Evolutionary conservation across 2,329 filamentous ascomycete genomes (phyloP), one percentile per base, ranked within the genome.

Genomic region (Graphilbum fragrans): DNA sequence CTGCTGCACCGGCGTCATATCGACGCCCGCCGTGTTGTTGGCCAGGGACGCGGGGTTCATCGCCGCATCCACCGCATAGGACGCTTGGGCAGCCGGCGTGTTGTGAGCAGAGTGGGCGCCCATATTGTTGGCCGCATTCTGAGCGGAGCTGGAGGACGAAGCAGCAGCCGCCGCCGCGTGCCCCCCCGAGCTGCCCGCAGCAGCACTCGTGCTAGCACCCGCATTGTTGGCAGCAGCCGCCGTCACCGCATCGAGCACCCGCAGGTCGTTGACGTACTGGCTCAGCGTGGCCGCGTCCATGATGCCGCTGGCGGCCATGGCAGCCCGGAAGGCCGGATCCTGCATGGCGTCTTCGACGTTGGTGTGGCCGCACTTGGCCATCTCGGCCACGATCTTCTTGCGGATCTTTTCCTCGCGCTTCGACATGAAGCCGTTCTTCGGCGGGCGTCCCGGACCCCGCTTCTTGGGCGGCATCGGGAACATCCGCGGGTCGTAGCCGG

Each of bases 371-470:
- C n/a, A 14, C 58, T 69, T 70, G 19, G 66, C 67, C 50, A 59
- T 59, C 46, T 72, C 70, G 47, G 68, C 64, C 33, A 63, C 58
- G 45, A 70, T 64, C 56, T 80, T 82, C 60, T 80, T 76, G 8
- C 78, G 68, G 37, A 77, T 58, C 17, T 76, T 68, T 49, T 80
- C 71, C 52, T 87, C 80, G 43, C 84, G 70, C 60, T 87, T 87
- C 1, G 83, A 88, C 76, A 87, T 85, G 55, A 86, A 72, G 22
- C 84, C 84, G 53, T 88, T 83, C 62, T 88, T 88, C 0, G 84
- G 84, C 18, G 84, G 84, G 41, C 84, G 67, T n/a, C 84, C 84
- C 10, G 84, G 84, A 14, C 84, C 84, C 50, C 83, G 77, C 47
- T 82, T 80, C 59, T 76, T 82, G 22, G 75, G 72, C 23, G 75